These are phyloP conservation scores for Aureobasidium leucospermi DNA, from an alignment of 2,329 filamentous ascomycete genomes.

Conservation along the genomic window DNA sequence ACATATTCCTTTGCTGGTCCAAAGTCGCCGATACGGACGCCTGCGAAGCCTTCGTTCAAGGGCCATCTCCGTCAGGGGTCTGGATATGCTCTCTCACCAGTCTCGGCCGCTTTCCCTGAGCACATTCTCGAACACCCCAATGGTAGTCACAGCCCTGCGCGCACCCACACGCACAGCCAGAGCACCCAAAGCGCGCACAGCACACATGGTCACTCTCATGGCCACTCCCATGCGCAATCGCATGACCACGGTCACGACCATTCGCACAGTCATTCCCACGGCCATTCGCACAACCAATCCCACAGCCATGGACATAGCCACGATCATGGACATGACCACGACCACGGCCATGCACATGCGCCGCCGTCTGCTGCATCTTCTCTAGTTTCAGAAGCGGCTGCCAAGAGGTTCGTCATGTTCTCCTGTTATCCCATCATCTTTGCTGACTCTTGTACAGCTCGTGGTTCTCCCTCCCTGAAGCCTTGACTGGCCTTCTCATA, in stretches of 20 bases:
- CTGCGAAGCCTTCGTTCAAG: slow-evolving; percentile 10
- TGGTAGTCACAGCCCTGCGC: slow-evolving; percentile 12
- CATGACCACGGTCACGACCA: slow-evolving; percentile 17
- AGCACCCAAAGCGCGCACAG: background rate
- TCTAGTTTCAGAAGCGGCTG: background rate
- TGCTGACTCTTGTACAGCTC: slow-evolving; percentile 5
- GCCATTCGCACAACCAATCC: background rate
- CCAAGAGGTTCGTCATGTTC: background rate
- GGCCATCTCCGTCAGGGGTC: slow-evolving; percentile 7
- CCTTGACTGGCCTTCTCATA: slow-evolving; percentile 43
- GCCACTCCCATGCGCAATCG: slow-evolving; percentile 19
- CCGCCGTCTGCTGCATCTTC: background rate
- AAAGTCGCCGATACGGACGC: slow-evolving; percentile 5
- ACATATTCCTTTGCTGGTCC: slow-evolving; percentile 9
- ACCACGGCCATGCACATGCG: slow-evolving; percentile 1
- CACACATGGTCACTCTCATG: slow-evolving; percentile 19
- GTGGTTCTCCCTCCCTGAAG: slow-evolving; percentile 36
- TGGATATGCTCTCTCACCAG: slow-evolving; percentile 7
- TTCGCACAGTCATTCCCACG: slow-evolving; percentile 27
- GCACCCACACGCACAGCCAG: slow-evolving; percentile 18
- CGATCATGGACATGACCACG: slow-evolving; percentile 2
- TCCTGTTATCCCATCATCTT: background rate
- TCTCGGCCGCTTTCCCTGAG: slow-evolving; percentile 10
- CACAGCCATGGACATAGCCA: background rate
- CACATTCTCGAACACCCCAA: slow-evolving; percentile 6